Conservation (phyloP, 169 alveolate species). For the Plasmodium berghei region DNA sequence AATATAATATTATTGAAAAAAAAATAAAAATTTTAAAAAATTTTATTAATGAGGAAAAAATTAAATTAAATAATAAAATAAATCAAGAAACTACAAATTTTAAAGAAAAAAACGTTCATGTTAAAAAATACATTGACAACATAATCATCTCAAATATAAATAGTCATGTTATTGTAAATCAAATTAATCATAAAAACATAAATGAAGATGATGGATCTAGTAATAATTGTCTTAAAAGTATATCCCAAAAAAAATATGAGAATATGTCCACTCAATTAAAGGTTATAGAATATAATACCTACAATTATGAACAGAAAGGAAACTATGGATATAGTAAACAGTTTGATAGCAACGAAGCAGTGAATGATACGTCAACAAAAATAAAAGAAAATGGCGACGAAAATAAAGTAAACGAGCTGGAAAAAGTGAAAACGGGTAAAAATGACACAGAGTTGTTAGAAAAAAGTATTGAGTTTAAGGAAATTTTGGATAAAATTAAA, state of each 20-base stretch:
- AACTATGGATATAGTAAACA: no score
- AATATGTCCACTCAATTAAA: no score
- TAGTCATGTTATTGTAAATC: not conserved
- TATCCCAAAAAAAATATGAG: no score
- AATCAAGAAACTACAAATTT: conserved; percentile 17
- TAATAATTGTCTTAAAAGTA: no score
- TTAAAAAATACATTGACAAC: not conserved
- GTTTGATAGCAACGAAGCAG: no score
- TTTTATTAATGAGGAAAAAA: conserved; percentile 5
- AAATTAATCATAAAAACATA: not conserved
- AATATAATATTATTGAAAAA: conserved; percentile 1
- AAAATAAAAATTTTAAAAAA: conserved; percentile 4
- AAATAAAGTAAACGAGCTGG: not conserved
- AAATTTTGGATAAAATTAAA: conserved; percentile 32
- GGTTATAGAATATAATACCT: no score
- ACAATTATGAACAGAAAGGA: no score
- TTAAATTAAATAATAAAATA: conserved; percentile 16
- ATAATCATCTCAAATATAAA: not conserved
- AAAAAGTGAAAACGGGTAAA: not conserved
- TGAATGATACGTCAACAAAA: no score
- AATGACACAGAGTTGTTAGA: not conserved
- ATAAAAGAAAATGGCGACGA: not conserved
- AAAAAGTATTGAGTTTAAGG: conserved; percentile 52
- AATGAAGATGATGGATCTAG: not conserved
- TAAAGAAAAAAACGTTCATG: conserved; percentile 1